A percentile compares a stretch with the other conserved stretches of the same genome.
phyloP scores from a whole-genome alignment of 2,329 filamentous ascomycete genomes.

The Aspergillus luchuensis region DNA sequence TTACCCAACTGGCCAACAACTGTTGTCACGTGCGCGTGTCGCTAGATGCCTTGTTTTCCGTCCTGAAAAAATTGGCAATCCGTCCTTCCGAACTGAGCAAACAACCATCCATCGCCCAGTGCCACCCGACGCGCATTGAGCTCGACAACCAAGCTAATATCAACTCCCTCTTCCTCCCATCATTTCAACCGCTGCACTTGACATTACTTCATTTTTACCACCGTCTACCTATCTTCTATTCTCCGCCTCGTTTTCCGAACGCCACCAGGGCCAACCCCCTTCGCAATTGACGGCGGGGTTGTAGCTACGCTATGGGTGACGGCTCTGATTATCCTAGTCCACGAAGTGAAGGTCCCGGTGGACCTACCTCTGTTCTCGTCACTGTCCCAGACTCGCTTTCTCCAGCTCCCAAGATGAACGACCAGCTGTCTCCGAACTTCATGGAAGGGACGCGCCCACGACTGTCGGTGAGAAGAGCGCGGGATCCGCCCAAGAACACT shows the following conservation, averaged over 20 bases:
- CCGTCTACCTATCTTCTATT: background rate
- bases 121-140: constrained; percentile 13
- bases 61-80: constrained; percentile 33
- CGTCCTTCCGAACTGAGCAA: constrained; percentile 20
- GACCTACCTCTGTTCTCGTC: constrained; percentile 38
- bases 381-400: constrained; percentile 37
- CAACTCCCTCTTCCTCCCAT: constrained; percentile 1
- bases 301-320: constrained; percentile 42
- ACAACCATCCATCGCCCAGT: constrained; percentile 17
- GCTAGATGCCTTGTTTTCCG: constrained; percentile 28
- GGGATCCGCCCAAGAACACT: constrained; percentile 62
- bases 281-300: constrained; percentile 34
- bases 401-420: constrained; percentile 39
- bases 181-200: background rate
- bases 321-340: constrained; percentile 47
- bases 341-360: constrained; percentile 45
- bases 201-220: background rate
- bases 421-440: constrained; percentile 33
- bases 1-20: background rate
- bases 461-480: constrained; percentile 45
- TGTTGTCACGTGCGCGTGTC: constrained; percentile 18
- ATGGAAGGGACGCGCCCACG: constrained; percentile 42
- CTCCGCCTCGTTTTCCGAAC: constrained; percentile 10
- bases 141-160: constrained; percentile 13
- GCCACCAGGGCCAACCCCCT: constrained; percentile 22